phyloP scores from a whole-genome alignment of 2,329 filamentous ascomycete genomes.

The Alternaria metachromatica region DNA sequence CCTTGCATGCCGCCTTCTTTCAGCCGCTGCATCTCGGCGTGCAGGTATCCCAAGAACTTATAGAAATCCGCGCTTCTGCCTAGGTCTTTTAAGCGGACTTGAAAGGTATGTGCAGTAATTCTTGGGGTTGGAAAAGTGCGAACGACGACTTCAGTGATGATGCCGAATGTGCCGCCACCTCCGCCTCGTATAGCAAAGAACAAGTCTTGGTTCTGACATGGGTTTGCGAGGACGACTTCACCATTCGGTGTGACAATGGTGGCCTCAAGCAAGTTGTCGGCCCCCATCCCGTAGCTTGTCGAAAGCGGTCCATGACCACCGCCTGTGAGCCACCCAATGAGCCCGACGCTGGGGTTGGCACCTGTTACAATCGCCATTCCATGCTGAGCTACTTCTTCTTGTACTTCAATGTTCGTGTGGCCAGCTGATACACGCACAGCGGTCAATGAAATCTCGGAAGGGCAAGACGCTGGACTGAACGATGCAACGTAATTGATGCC shows the following conservation, averaged over 20 bases:
- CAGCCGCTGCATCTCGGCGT: slow-evolving; percentile 29
- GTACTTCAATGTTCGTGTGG: slow-evolving; percentile 25
- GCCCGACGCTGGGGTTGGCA: slow-evolving; percentile 43
- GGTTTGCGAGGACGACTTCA: slow-evolving; percentile 22
- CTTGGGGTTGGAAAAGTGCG: slow-evolving; percentile 39
- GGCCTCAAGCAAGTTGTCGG: slow-evolving; percentile 46
- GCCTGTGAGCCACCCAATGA: slow-evolving; percentile 50
- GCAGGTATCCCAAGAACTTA: slow-evolving; percentile 27
- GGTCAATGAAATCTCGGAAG: not conserved
- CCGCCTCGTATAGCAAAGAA: slow-evolving; percentile 54
- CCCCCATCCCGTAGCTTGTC: slow-evolving; percentile 45
- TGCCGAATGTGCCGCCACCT: slow-evolving; percentile 52
- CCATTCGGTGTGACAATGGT: slow-evolving; percentile 42
- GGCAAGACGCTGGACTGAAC: slow-evolving; percentile 29
- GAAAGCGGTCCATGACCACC: slow-evolving; percentile 50
- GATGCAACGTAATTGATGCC: slow-evolving; percentile 28
- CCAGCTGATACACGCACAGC: slow-evolving; percentile 33
- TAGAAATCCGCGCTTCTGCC: slow-evolving; percentile 24
- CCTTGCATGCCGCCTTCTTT: slow-evolving; percentile 39
- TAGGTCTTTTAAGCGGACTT: slow-evolving; percentile 7
- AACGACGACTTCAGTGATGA: slow-evolving; percentile 38
- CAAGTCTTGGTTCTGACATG: slow-evolving; percentile 36
- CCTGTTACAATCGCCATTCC: slow-evolving; percentile 28
- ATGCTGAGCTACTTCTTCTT: slow-evolving; percentile 17
- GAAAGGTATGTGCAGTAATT: slow-evolving; percentile 24